Base-by-base conservation (phyloP, 345 rosid species). In the Populus tremula region DNA sequence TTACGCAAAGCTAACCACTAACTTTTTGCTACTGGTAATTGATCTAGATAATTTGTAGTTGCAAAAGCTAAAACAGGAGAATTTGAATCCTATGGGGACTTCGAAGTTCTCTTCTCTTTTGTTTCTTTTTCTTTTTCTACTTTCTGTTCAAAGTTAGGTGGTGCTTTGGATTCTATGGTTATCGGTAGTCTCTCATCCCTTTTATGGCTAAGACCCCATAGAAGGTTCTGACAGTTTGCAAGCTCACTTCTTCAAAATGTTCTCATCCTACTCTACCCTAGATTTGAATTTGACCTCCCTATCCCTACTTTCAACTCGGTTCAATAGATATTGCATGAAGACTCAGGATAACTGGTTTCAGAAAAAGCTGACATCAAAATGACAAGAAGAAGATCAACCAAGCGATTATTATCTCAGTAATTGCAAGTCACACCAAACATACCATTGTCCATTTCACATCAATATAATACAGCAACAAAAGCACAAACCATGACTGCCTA, bases 401-500 rank as follows among this genome's bases (percentile, higher is more conserved):
- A 20, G 8, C 18, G 43, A 66, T 47, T n/a, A 29, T 41, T 68
- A 47, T 12, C 74, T 18, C 73, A n/a, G 41, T 45, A 23, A 63
- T 5, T 1, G 66, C 3, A 31, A 38, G 49, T 27, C 23, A 12
- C 36, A 71, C 17, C 33, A 73, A 25, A 25, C 79, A 72, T 49
- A 53, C 21, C 67, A 76, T 50, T 45, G 21, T 66, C 31, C 76
- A 63, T 79, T 70, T 56, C 79, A 78, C 70, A 39, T 25, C 77
- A 73, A 62, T 54, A 21, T 36, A 10, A 54, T 36, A 70, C 81
- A 85, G 17, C 39, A 69, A 16, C 69, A 62, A 16, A 70, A 70
- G 41, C 73, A 77, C 50, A 75, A 79, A 49, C 63, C 56, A 64
- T 39, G 31, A 69, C 49, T 39, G 31, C 61, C 49, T 71, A 66